phyloP scores from a whole-genome alignment of 805 yeast species.

The Hanseniaspora guilliermondii region DNA sequence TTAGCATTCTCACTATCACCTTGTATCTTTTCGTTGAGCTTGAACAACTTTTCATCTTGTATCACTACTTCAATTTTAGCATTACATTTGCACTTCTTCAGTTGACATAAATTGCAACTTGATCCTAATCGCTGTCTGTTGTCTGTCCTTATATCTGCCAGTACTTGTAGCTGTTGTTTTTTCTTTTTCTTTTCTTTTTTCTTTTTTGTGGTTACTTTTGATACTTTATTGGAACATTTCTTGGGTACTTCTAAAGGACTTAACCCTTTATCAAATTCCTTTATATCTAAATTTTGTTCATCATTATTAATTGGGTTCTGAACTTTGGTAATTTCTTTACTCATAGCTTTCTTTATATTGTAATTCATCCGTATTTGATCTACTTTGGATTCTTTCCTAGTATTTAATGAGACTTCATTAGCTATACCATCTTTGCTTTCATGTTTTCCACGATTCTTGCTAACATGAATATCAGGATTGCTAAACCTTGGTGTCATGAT shows the following conservation, averaged over 20 bases:
- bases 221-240: background rate
- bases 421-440: background rate
- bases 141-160: background rate
- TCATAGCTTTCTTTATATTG: background rate
- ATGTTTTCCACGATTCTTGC: too few relatives aligned
- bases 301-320: too few relatives aligned
- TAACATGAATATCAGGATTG: background rate
- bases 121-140: conserved; percentile 10
- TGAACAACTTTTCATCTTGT: conserved; percentile 2
- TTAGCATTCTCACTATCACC: background rate
- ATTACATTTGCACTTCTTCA: conserved; percentile 9
- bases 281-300: background rate
- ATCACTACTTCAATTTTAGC: conserved; percentile 4
- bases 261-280: background rate
- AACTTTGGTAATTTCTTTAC: background rate
- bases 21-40: background rate
- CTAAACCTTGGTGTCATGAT: background rate
- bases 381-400: background rate
- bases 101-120: conserved; percentile 9
- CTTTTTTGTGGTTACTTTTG: background rate
- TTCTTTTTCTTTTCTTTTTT: background rate
- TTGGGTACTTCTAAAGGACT: background rate
- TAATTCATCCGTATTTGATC: background rate
- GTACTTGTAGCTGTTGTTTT: background rate
- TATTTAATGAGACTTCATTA: background rate